Conservation (phyloP, 371 early-diverging fungal species). For the Lichtheimia hyalospora region DNA sequence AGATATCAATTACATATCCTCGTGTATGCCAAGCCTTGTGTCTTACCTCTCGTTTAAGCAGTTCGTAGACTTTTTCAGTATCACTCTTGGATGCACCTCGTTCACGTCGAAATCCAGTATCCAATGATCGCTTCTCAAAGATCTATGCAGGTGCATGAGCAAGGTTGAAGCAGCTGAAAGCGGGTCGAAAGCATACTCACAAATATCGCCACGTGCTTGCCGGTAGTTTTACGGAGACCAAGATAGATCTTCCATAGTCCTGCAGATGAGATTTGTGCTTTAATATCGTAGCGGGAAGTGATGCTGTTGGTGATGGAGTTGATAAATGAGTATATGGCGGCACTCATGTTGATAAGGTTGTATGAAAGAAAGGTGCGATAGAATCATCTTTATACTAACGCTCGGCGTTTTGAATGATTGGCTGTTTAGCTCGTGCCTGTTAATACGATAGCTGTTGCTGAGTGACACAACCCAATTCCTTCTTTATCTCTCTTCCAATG, state of each 20-base stretch:
- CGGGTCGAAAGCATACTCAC: slow-evolving; percentile 37
- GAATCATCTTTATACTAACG: too few relatives aligned
- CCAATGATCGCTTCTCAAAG: slow-evolving; percentile 74
- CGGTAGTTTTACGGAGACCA: slow-evolving; percentile 61
- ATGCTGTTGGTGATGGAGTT: slow-evolving; percentile 50
- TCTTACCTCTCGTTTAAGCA: slow-evolving; percentile 60
- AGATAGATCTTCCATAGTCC: slow-evolving; percentile 70
- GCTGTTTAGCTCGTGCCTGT: too few relatives aligned
- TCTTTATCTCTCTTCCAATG: slow-evolving; percentile 4
- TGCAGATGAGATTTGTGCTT: slow-evolving; percentile 55
- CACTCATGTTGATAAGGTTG: slow-evolving; percentile 29
- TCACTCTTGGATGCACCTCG: slow-evolving; percentile 49
- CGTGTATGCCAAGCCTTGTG: background rate
- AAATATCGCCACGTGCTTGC: slow-evolving; percentile 63
- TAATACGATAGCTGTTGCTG: too few relatives aligned
- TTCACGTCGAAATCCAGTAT: slow-evolving; percentile 51
- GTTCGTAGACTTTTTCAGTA: slow-evolving; percentile 57
- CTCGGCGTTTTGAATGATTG: too few relatives aligned
- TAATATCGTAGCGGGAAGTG: slow-evolving; percentile 50
- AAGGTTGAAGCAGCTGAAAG: too few relatives aligned
- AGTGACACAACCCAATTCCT: too few relatives aligned
- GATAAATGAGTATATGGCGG: slow-evolving; percentile 51
- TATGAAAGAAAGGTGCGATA: too few relatives aligned
- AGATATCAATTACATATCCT: background rate
- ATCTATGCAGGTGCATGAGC: slow-evolving; percentile 40